Percentiles rank a stretch among this genome's conserved stretches.
Evolutionary conservation across 768 basidiomycete genomes (phyloP).

Genomic region (Kwoniella dendrophila): DNA sequence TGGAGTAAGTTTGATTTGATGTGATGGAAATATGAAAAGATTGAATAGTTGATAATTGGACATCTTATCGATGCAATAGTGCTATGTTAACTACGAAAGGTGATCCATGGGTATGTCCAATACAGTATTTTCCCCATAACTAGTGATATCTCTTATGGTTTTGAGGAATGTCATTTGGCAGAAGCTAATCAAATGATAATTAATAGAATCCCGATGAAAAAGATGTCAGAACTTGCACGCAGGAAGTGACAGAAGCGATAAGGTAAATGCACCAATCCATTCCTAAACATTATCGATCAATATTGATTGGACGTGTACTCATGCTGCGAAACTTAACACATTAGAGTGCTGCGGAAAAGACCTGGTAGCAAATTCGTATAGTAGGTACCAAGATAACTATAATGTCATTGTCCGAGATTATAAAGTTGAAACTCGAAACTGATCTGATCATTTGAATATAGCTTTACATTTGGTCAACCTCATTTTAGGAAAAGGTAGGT

Average conservation of each 20-base stretch:
- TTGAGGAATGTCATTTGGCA: too few relatives aligned
- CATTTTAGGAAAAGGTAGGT: constrained; percentile 55
- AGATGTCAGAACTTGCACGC: constrained; percentile 49
- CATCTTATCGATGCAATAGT: constrained; percentile 22
- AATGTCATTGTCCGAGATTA: background rate
- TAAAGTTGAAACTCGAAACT: background rate
- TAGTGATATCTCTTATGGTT: background rate
- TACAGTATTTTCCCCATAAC: too few relatives aligned
- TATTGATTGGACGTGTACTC: background rate
- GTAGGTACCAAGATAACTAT: constrained; percentile 34
- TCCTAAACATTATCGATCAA: background rate
- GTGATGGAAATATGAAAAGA: background rate
- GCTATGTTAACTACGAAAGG: constrained; percentile 56
- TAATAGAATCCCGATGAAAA: constrained; percentile 54
- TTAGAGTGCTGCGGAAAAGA: constrained; percentile 48
- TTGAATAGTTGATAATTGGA: background rate
- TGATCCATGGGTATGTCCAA: constrained; percentile 55
- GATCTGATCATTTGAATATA: constrained; percentile 4
- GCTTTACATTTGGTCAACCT: constrained; percentile 56
- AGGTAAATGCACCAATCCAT: constrained; percentile 30
- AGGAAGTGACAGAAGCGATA: constrained; percentile 50
- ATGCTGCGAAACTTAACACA: background rate
- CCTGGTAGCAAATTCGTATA: constrained; percentile 51
- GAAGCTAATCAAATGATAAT: background rate
- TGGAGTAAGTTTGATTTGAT: constrained; percentile 38